Percentiles rank a stretch among this genome's conserved stretches.
Evolutionary conservation across 805 yeast genomes (phyloP).

Genomic region (Myxozyma geophila): DNA sequence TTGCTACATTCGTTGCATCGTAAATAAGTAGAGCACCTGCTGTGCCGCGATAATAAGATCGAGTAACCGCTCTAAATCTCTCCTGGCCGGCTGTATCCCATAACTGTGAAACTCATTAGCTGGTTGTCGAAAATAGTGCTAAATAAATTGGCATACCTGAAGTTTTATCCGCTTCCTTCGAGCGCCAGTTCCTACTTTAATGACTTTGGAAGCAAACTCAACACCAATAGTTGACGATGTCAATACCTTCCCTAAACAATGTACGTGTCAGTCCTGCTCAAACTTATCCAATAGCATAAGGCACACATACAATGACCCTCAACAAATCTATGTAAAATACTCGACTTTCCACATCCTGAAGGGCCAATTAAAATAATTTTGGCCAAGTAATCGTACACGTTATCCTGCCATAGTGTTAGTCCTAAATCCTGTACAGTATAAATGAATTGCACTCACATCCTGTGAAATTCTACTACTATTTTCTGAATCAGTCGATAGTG

Average conservation of each 20-base stretch:
- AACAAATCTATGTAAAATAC: slow-evolving; percentile 51
- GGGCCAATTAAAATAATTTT: slow-evolving; percentile 52
- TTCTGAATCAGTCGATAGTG: slow-evolving; percentile 22
- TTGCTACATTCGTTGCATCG: slow-evolving; percentile 82
- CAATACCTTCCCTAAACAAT: slow-evolving; percentile 42
- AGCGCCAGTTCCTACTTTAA: slow-evolving; percentile 44
- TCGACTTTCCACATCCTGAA: slow-evolving; percentile 55
- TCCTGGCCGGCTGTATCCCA: slow-evolving; percentile 99
- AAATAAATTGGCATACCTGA: slow-evolving; percentile 28
- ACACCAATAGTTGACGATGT: slow-evolving; percentile 49
- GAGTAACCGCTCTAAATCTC: slow-evolving; percentile 89
- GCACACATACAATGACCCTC: slow-evolving; percentile 44
- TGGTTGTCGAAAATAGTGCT: background rate
- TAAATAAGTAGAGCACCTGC: slow-evolving; percentile 92
- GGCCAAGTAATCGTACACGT: slow-evolving; percentile 47
- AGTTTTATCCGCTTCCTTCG: slow-evolving; percentile 39
- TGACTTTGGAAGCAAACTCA: slow-evolving; percentile 48
- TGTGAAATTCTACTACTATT: slow-evolving; percentile 17
- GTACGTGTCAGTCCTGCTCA: too few relatives aligned
- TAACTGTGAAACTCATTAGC: background rate
- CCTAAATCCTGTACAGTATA: background rate
- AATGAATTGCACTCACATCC: slow-evolving; percentile 9
- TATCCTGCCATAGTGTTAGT: slow-evolving; percentile 18
- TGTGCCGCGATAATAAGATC: slow-evolving; percentile 93
- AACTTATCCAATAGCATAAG: background rate